Base-by-base conservation (phyloP, 768 basidiomycete genomes). In the Fomitopsis pulvina region DNA sequence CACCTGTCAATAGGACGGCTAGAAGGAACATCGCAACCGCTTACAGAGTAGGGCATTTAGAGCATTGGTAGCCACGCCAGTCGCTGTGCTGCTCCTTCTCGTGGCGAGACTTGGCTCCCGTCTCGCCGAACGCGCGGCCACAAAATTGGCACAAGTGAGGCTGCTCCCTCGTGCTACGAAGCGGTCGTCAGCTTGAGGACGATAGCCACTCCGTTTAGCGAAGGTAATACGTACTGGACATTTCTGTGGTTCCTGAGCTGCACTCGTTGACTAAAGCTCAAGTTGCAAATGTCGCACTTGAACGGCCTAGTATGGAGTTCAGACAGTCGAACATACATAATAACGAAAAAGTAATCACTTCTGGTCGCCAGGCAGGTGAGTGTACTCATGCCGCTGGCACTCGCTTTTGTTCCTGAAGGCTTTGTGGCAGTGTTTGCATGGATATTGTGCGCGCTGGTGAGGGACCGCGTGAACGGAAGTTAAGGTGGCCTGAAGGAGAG, bases 241-340 rank as follows among this genome's bases (percentile, higher is more conserved):
- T 87, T 88, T 46, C 54, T 49, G 53, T 88, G 87, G 1, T 79
- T 83, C 54, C 77, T 79, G 46, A 87, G 67, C 2, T 76, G 80
- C 2, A 79, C 78, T 38, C 58, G 64, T 63, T 87, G 86, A 8
- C 76, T 63, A 59, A 88, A 88, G 1, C 58, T 56, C 59, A 77
- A 83, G 4, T 63, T 63, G 57, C 86, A 88, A 11, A 5, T n/a
- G 12, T 30, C 52, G 59, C 85, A 87, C 2, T 59, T 48, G 52
- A 79, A 68, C 5, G 75, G 77, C 45, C 85, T 86, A 34, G 37
- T 44, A 25, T 25, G 9, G 51, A 39, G 37, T 29, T 38, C 10
- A 43, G 16, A 24, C 10, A 24, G n/a, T n/a, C n/a, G n/a, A n/a
- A n/a, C n/a, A n/a, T n/a, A n/a, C n/a, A n/a, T n/a, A n/a, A n/a